phyloP scores from a whole-genome alignment of 306 rosid species.

The Trichosanthes cucumerina region DNA sequence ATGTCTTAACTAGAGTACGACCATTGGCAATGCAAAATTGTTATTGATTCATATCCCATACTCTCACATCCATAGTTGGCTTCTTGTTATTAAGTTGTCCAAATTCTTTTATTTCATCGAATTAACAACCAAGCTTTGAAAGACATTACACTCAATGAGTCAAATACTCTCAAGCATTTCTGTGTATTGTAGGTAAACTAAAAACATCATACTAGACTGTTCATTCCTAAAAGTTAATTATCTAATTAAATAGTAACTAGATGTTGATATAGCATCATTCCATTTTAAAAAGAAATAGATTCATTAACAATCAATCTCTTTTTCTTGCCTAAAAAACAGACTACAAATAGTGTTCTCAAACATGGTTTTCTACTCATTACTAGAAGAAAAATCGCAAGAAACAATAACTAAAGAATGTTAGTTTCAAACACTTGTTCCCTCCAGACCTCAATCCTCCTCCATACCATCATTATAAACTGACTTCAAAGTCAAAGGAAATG shows the following conservation, averaged over 20 bases:
- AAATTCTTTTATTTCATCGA: not conserved
- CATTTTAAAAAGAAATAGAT: not conserved
- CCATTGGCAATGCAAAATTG: no score
- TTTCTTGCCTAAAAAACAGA: not conserved
- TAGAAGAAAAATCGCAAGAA: not conserved
- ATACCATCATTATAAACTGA: not conserved
- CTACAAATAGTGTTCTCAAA: not conserved
- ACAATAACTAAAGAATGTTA: not conserved
- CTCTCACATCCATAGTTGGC: not conserved
- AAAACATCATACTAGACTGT: not conserved
- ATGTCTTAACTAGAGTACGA: no score
- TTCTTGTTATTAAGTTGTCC: not conserved
- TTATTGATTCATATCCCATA: not conserved
- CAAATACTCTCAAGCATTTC: not conserved
- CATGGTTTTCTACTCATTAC: not conserved
- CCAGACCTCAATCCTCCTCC: not conserved
- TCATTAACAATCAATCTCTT: not conserved
- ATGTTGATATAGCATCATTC: not conserved
- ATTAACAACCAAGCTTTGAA: not conserved
- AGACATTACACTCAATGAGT: not conserved
- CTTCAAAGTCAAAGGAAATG: not conserved
- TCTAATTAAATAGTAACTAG: no score
- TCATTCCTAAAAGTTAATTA: not conserved
- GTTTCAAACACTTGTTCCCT: not conserved
- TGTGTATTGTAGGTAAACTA: not conserved